Evolutionary conservation across 768 basidiomycete species (phyloP).

Genomic region (Auricularia heimuer): DNA sequence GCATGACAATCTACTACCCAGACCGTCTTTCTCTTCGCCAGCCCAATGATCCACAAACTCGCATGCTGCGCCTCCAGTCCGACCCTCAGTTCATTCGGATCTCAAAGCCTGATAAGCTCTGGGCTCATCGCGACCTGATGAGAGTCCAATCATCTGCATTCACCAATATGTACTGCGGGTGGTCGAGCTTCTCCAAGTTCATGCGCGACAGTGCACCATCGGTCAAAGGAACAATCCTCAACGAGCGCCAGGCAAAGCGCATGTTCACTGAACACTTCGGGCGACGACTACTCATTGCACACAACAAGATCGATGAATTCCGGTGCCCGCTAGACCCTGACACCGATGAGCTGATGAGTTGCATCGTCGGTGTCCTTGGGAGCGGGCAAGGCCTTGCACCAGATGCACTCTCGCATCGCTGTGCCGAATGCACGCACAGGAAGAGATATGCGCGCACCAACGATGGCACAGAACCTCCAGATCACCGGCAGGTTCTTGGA

Average conservation of each 20-base stretch:
- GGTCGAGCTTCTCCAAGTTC: background rate
- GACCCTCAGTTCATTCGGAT: background rate
- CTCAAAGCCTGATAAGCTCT: background rate
- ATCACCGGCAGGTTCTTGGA: too few relatives aligned
- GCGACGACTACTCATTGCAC: background rate
- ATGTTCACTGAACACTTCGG: background rate
- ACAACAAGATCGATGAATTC: background rate
- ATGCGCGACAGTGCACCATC: background rate
- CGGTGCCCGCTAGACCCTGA: background rate
- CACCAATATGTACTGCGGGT: background rate
- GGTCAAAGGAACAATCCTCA: background rate
- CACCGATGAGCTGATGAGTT: background rate
- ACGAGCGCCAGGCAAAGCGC: background rate
- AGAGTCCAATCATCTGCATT: background rate
- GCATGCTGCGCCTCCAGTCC: background rate
- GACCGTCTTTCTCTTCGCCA: background rate
- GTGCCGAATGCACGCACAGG: background rate
- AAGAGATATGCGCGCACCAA: background rate
- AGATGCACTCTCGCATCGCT: background rate
- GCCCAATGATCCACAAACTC: background rate
- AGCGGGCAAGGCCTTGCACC: background rate
- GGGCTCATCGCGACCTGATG: background rate
- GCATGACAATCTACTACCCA: background rate
- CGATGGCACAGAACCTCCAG: too few relatives aligned
- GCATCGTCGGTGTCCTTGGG: background rate